A percentile compares a stretch with the other conserved stretches of the same genome.
Evolutionary conservation across 2,329 filamentous ascomycete genomes (phyloP).

Genomic region (Claviceps citrina): DNA sequence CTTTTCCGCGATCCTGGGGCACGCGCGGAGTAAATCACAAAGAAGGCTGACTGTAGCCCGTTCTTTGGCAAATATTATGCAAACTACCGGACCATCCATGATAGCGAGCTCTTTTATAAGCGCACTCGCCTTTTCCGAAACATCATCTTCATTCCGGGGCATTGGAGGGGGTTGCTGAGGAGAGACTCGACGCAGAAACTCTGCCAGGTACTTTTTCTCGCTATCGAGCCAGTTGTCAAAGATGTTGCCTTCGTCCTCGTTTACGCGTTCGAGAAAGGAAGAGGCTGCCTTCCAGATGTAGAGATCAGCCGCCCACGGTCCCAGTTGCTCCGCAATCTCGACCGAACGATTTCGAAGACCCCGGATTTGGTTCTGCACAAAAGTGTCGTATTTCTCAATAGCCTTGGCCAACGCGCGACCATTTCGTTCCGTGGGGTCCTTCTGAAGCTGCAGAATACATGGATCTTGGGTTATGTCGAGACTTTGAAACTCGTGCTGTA

Average conservation of each 20-base stretch:
- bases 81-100: constrained; percentile 28
- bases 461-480: constrained; percentile 49
- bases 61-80: constrained; percentile 55
- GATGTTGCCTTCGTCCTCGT: constrained; percentile 9
- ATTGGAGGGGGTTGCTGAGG: constrained; percentile 4
- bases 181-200: constrained; percentile 26
- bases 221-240: constrained; percentile 28
- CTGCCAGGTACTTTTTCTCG: constrained; percentile 41
- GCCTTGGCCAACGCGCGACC: constrained; percentile 22
- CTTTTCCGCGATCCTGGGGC: constrained; percentile 30
- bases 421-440: constrained; percentile 26
- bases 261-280: constrained; percentile 15
- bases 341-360: constrained; percentile 33
- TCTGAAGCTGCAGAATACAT: constrained; percentile 32
- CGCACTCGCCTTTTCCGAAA: constrained; percentile 42
- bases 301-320: constrained; percentile 52
- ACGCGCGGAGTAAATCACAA: constrained; percentile 36
- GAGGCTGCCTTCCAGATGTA: constrained; percentile 41
- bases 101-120: constrained; percentile 38
- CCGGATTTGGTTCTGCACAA: constrained; percentile 38
- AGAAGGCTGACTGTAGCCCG: constrained; percentile 46
- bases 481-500: constrained; percentile 24
- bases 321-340: constrained; percentile 42
- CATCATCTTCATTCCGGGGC: constrained; percentile 9
- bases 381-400: constrained; percentile 32